Evolutionary conservation across 2,329 filamentous ascomycete species (phyloP), one percentile per base, ranked within the genome.

Genomic region (Hortaea sp.): DNA sequence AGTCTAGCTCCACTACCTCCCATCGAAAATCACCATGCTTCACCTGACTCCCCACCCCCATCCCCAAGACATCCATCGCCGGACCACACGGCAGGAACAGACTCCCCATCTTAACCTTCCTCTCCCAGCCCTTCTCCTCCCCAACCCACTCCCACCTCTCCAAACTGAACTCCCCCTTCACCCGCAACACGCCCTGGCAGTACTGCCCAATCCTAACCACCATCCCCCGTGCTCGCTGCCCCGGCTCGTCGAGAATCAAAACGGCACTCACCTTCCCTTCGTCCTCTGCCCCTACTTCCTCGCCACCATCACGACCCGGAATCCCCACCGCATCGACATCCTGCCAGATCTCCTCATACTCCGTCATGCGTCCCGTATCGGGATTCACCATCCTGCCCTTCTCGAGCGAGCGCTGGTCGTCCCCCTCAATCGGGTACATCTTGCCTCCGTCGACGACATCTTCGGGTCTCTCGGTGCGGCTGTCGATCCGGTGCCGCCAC

Each of bases 401-500:
- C 59, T 85, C 82, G 5, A 82, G 62, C 6, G 70, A 58, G 5
- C 42, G 30, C 20, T 20, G 20, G 10, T 45, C 20, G 39, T 53
- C 65, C 56, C 69, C 59, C 4, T 62, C 49, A 30, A 68, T 66
- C 4, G 68, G 63, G 38, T 71, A 70, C 68, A 79, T 79, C 54
- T 77, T 70, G 1, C 79, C 80, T 40, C 77, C 70, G 50, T 85
- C 82, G 0, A 59, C 53, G 6, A 69, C 65, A 1, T 56, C 54
- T 9, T 70, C 65, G 2, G 68, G 59, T 2, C 50, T 55, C 0
- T 55, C 43, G 3, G 63, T 67, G 39, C 74, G 73, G 10, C 72
- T 77, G 59, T 82, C 77, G 32, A 84, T 66, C 73, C 76, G 77
- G 61, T 85, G 81, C 2, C 60, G 59, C 74, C 79, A 84, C 0